These are phyloP conservation scores for Penicillium hesseltinei DNA, from an alignment of 2,329 filamentous ascomycete genomes.

Conservation along the genomic window DNA sequence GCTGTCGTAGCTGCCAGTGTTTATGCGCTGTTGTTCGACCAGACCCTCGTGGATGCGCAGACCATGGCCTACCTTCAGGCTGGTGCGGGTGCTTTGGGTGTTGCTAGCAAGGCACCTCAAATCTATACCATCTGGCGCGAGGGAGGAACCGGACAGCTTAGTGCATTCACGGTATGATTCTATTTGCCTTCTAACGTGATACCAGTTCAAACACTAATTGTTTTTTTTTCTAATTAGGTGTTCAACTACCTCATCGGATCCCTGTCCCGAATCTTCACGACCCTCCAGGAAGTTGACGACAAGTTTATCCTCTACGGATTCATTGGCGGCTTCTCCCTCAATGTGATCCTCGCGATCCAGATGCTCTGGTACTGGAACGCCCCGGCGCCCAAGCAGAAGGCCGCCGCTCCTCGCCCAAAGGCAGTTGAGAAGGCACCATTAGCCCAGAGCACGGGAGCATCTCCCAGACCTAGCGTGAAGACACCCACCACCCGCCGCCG, in stretches of 20 bases:
- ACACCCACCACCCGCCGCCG: constrained; percentile 57
- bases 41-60: constrained; percentile 63
- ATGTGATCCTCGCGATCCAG: constrained; percentile 79
- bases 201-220: constrained; percentile 1
- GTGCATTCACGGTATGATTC: constrained; percentile 81
- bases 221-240: constrained; percentile 57
- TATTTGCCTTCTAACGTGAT: neutral
- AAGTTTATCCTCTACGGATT: constrained; percentile 95
- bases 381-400: constrained; percentile 43
- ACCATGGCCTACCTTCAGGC: constrained; percentile 75
- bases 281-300: constrained; percentile 94
- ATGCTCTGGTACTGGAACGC: constrained; percentile 97
- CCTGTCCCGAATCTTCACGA: constrained; percentile 93
- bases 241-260: constrained; percentile 97
- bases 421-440: constrained; percentile 29
- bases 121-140: constrained; percentile 81
- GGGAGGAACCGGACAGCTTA: constrained; percentile 90
- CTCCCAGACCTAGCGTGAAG: constrained; percentile 44
- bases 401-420: constrained; percentile 24
- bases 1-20: constrained; percentile 69
- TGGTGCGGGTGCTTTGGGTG: constrained; percentile 74
- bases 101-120: constrained; percentile 92
- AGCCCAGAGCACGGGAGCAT: constrained; percentile 43
- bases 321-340: constrained; percentile 85
- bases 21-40: constrained; percentile 66